Base-by-base conservation (phyloP, 805 yeast species). In the Kazachstania bromeliacearum region DNA sequence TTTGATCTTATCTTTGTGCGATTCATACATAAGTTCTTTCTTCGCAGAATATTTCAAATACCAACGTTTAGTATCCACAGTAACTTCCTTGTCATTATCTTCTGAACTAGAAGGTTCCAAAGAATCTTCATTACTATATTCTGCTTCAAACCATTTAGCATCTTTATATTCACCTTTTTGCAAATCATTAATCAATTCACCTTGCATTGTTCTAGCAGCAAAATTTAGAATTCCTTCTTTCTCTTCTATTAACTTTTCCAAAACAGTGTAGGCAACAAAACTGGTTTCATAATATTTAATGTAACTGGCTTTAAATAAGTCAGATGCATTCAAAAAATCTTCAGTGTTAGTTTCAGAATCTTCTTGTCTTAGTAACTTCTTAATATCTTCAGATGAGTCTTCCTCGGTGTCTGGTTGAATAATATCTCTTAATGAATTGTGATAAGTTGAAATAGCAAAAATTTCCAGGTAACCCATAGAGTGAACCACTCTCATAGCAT, bases 121-220 rank as follows among this genome's bases (percentile, higher is more conserved):
- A 29, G 45, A 42, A 6, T 51, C 51, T 20, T 31, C 18, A 23
- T 31, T 30, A 6, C 16, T 7, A 10, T 48, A 42, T 29, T 47
- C 42, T 26, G 53, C 53, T 35, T 50, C 48, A 41, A 40, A 42
- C 45, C 60, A 46, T 37, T 55, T 61, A 24, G 59, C 61, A 41
- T 73, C 35, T 20, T 31, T 36, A 21, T n/a, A 60, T 46, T 69
- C 73, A 17, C 64, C 74, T 21, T 70, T 63, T 36, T 77, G 61
- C 28, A 77, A 54, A 35, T 76, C 77, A 26, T 72, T 70, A 40
- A 77, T 73, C 46, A 79, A 70, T 47, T 77, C 82, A 41, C 77
- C 77, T 45, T 79, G 79, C 85, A 83, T 77, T 35, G 80, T 76
- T 47, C 92, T 67, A 0, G 89, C 77, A 10, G 85, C 79, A 49